A percentile compares a stretch with the other conserved stretches of the same genome.
Conservation (phyloP, 2,329 filamentous ascomycete species). For the Alternaria alternata region DNA sequence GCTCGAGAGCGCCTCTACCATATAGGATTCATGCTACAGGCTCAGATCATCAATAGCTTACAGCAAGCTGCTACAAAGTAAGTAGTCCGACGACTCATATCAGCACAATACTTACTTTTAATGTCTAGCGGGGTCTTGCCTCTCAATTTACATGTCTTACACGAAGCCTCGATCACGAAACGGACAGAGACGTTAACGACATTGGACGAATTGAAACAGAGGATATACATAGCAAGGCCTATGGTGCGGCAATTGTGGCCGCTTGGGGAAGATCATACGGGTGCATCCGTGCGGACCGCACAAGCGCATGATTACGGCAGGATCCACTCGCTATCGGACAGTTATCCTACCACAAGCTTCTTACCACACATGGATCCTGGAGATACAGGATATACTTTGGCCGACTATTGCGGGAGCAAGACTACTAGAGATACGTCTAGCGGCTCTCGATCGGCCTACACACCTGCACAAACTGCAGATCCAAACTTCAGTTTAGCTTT, state of each 20-base stretch:
- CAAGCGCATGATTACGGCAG: conserved; percentile 18
- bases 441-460: conserved; percentile 7
- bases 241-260: conserved; percentile 27
- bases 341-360: conserved; percentile 33
- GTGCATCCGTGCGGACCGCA: conserved; percentile 25
- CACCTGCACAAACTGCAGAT: conserved; percentile 13
- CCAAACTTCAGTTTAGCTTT: conserved; percentile 34
- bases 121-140: conserved; percentile 22
- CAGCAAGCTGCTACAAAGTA: conserved; percentile 48
- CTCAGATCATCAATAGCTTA: conserved; percentile 51
- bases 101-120: not conserved
- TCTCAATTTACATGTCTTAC: conserved; percentile 47
- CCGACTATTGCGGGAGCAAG: conserved; percentile 35
- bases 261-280: conserved; percentile 15
- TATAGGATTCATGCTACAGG: conserved; percentile 52
- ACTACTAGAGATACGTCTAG: conserved; percentile 21
- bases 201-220: conserved; percentile 50
- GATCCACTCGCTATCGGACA: conserved; percentile 17
- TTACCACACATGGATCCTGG: conserved; percentile 17
- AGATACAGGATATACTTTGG: conserved; percentile 27
- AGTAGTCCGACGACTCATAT: conserved; percentile 20
- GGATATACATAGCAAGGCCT: conserved; percentile 39
- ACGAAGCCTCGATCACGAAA: conserved; percentile 50
- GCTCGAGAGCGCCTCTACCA: conserved; percentile 50
- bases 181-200: conserved; percentile 43